A percentile compares a stretch with the other conserved stretches of the same genome.
Evolutionary conservation across 2,329 filamentous ascomycete genomes (phyloP).

Genomic region (Talaromyces sp.): DNA sequence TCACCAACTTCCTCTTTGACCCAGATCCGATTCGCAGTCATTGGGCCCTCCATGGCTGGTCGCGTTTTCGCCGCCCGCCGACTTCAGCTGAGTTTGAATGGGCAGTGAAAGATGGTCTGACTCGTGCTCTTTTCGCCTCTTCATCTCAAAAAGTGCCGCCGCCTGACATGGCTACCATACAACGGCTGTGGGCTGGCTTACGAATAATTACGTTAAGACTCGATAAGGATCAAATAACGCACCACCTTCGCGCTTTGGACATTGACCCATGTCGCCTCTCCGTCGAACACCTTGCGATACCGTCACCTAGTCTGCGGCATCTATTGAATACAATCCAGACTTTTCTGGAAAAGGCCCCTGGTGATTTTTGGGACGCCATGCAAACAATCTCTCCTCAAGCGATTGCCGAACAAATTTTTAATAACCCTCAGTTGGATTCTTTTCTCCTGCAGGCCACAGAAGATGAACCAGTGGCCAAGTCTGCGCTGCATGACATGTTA

Average conservation of each 20-base stretch:
- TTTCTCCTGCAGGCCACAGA: constrained; percentile 48
- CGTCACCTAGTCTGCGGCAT: constrained; percentile 59
- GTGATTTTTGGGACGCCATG: constrained; percentile 84
- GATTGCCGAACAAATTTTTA: constrained; percentile 79
- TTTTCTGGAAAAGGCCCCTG: constrained; percentile 69
- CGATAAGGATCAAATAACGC: constrained; percentile 67
- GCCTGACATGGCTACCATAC: constrained; percentile 50
- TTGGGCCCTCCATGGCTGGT: constrained; percentile 67
- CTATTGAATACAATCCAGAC: constrained; percentile 65
- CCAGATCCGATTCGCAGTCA: constrained; percentile 56
- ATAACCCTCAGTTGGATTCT: constrained; percentile 61
- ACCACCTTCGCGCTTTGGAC: constrained; percentile 74
- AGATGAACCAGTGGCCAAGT: constrained; percentile 48
- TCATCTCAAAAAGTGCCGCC: constrained; percentile 44
- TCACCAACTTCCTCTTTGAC: constrained; percentile 80
- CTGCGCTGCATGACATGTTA: constrained; percentile 59
- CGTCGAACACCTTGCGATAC: constrained; percentile 62
- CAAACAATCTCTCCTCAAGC: constrained; percentile 72
- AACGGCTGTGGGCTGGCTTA: constrained; percentile 75
- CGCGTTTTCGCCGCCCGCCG: constrained; percentile 59
- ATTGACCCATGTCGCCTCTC: constrained; percentile 58
- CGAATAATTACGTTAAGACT: constrained; percentile 68
- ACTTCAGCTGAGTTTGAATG: constrained; percentile 76
- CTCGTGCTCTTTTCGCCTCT: constrained; percentile 60
- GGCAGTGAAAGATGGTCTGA: constrained; percentile 71